Conservation (phyloP, 1,284 basidiomycete genomes). For the Cerrena zonata region DNA sequence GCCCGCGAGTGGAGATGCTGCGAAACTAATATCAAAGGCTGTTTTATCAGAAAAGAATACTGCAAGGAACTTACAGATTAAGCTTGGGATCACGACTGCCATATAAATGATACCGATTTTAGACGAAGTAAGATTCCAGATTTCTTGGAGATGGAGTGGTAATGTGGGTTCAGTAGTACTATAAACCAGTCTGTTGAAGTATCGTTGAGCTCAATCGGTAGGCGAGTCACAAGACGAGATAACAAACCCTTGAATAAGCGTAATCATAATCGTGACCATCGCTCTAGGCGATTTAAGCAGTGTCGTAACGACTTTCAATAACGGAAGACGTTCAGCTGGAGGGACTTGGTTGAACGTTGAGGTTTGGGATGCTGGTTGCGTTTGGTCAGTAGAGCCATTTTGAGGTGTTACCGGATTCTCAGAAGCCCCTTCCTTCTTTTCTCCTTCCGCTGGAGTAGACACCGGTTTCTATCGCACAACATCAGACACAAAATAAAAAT, state of each 20-base stretch:
- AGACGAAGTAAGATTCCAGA: conserved; percentile 56
- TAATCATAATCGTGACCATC: conserved; percentile 43
- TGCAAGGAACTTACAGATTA: conserved; percentile 48
- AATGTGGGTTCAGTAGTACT: conserved; percentile 59
- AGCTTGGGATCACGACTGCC: conserved; percentile 61
- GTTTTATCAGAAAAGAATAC: neutral
- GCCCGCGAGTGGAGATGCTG: conserved; percentile 61
- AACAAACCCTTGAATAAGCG: conserved; percentile 57
- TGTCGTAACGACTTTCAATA: conserved; percentile 30
- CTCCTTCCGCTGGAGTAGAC: neutral
- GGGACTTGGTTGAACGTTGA: no score
- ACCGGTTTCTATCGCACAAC: neutral
- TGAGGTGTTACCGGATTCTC: no score
- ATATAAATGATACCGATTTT: conserved; percentile 70
- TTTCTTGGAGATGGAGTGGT: conserved; percentile 55
- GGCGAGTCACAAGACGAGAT: neutral
- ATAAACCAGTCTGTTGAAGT: conserved; percentile 41
- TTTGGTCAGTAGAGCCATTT: no score
- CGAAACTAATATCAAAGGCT: conserved; percentile 8
- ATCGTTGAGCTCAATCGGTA: no score
- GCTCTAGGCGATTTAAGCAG: conserved; percentile 54
- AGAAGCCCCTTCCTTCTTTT: neutral
- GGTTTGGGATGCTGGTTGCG: no score
- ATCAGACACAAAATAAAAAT: neutral
- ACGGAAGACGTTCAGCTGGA: conserved; percentile 9